Evolutionary conservation across 208 protist genomes (phyloP).

Genomic region (Naegleria lovaniensis): DNA sequence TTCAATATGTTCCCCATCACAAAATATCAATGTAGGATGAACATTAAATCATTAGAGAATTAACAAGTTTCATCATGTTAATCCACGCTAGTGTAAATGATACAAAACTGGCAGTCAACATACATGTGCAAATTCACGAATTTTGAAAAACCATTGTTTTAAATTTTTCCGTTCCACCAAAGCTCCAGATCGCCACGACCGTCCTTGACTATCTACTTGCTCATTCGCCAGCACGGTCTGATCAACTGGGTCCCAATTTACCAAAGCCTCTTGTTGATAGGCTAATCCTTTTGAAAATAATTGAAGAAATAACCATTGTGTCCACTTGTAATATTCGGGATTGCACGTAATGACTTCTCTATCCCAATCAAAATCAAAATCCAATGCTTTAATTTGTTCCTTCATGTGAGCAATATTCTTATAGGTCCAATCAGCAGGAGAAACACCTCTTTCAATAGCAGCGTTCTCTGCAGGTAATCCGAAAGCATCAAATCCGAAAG

Average conservation of each 20-base stretch:
- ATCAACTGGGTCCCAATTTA: constrained; percentile 66
- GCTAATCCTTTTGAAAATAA: constrained; percentile 54
- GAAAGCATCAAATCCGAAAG: constrained; percentile 78
- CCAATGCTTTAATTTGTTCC: constrained; percentile 50
- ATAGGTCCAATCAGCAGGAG: constrained; percentile 53
- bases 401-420: constrained; percentile 62
- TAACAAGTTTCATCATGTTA: not conserved
- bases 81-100: not conserved
- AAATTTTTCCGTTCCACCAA: constrained; percentile 55
- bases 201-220: constrained; percentile 60
- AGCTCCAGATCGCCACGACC: constrained; percentile 63
- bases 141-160: constrained; percentile 67
- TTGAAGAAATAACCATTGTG: constrained; percentile 67
- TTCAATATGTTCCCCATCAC: no score
- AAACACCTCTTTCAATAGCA: constrained; percentile 53
- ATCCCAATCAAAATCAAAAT: constrained; percentile 63
- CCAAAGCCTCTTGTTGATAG: constrained; percentile 49
- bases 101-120: constrained; percentile 3
- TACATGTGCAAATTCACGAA: constrained; percentile 58
- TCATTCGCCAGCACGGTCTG: constrained; percentile 73
- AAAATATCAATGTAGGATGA: no score
- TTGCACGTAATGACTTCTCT: constrained; percentile 58
- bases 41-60: no score
- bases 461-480: constrained; percentile 74
- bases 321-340: constrained; percentile 66